A percentile compares a stretch with the other conserved stretches of the same genome.
These are phyloP conservation scores for Arctium minus DNA, from an alignment of 129 eudicot species.

Conservation along the genomic window DNA sequence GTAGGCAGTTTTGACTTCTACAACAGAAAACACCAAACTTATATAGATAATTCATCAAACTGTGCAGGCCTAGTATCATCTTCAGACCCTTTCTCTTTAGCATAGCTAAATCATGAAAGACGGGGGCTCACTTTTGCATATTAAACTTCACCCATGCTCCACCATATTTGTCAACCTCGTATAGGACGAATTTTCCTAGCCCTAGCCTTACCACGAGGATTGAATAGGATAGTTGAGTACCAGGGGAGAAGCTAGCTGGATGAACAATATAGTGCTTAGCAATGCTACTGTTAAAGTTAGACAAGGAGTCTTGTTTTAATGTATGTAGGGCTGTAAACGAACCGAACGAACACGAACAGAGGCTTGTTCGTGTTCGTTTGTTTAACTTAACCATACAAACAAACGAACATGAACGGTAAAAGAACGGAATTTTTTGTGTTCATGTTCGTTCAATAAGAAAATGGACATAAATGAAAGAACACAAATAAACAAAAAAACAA, in stretches of 20 bases:
- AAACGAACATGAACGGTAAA: too few relatives aligned
- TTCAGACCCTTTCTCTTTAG: background rate
- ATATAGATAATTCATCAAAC: background rate
- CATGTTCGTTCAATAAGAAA: too few relatives aligned
- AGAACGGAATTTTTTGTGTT: too few relatives aligned
- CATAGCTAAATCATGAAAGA: background rate
- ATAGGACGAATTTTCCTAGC: background rate
- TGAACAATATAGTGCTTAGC: background rate
- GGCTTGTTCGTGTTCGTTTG: too few relatives aligned
- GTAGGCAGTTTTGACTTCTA: background rate
- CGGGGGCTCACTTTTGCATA: background rate
- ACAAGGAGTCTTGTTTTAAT: background rate
- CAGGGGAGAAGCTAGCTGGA: background rate
- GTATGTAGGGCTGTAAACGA: background rate
- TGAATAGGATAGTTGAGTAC: background rate
- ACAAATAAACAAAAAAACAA: too few relatives aligned
- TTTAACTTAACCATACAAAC: too few relatives aligned
- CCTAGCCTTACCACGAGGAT: background rate
- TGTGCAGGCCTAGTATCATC: background rate
- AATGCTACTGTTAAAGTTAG: background rate
- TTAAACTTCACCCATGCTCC: background rate
- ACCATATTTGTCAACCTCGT: background rate
- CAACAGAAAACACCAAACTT: background rate
- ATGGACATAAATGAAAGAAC: too few relatives aligned
- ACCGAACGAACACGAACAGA: too few relatives aligned